Conservation (phyloP, 176 grass and related monocot genomes). For the Urochloa ruziziensis region DNA sequence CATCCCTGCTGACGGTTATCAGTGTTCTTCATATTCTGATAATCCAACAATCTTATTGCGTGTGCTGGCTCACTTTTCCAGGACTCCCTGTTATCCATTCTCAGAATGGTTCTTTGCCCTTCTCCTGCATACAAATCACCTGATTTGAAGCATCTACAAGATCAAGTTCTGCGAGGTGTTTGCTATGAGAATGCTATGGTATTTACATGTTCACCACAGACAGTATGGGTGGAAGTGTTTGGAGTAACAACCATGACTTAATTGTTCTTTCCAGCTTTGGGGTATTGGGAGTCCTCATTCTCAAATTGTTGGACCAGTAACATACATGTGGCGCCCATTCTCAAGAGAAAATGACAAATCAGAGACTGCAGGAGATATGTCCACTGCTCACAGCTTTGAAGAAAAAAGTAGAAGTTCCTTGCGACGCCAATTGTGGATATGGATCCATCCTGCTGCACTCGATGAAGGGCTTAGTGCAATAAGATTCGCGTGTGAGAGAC, state of each 20-base stretch:
- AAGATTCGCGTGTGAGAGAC: constrained; percentile 59
- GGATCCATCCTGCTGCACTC: constrained; percentile 79
- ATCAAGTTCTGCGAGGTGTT: constrained; percentile 59
- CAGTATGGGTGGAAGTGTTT: constrained; percentile 12
- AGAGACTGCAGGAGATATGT: constrained; percentile 8
- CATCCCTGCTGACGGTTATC: background rate
- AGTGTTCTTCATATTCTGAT: background rate
- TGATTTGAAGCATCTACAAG: constrained; percentile 20
- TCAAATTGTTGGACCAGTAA: constrained; percentile 65
- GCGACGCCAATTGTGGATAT: constrained; percentile 73
- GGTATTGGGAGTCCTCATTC: constrained; percentile 31
- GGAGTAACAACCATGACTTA: constrained; percentile 7
- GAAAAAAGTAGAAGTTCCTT: constrained; percentile 14
- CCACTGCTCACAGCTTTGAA: constrained; percentile 17
- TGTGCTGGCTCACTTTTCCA: constrained; percentile 30
- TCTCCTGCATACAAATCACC: constrained; percentile 24
- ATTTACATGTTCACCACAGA: constrained; percentile 38
- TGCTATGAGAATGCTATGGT: constrained; percentile 76
- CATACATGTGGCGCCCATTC: constrained; percentile 69
- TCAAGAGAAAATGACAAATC: constrained; percentile 21
- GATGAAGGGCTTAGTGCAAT: constrained; percentile 57
- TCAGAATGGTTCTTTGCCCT: constrained; percentile 59
- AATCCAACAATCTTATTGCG: background rate
- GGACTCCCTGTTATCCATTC: constrained; percentile 55
- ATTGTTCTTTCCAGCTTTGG: constrained; percentile 65